These are phyloP conservation scores for Calonectria fujianensis DNA, from an alignment of 2,329 filamentous ascomycete genomes.

Conservation along the genomic window DNA sequence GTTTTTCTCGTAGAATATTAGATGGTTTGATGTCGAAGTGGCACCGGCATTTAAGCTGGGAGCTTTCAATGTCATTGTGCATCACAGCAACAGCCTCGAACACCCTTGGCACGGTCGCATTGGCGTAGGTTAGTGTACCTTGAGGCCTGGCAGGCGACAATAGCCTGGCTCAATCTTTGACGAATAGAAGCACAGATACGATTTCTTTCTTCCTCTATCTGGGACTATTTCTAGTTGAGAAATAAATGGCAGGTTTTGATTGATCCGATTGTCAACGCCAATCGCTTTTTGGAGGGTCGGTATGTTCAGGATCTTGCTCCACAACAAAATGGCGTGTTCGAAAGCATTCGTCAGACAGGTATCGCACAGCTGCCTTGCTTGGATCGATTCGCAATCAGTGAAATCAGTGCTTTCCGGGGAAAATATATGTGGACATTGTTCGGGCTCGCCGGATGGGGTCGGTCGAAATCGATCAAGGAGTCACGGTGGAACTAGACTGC, in stretches of 20 bases:
- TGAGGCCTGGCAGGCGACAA: background rate
- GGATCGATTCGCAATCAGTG: no score
- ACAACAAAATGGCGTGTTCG: background rate
- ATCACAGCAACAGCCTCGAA: background rate
- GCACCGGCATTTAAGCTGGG: background rate
- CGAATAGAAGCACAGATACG: background rate
- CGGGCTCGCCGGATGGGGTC: no score
- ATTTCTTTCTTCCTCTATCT: no score
- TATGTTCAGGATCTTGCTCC: background rate
- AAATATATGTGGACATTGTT: no score
- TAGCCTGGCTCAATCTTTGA: slow-evolving; percentile 1
- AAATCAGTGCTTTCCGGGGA: no score
- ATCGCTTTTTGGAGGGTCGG: background rate
- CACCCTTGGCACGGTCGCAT: background rate
- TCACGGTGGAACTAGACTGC: no score
- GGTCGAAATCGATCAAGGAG: no score
- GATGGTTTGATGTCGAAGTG: slow-evolving; percentile 9
- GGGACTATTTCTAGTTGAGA: background rate
- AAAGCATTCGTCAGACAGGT: background rate
- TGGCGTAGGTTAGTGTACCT: no score
- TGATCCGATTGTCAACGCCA: background rate
- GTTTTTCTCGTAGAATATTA: background rate
- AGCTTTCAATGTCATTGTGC: background rate
- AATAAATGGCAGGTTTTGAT: slow-evolving; percentile 4
- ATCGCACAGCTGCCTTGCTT: no score